Base-by-base conservation (phyloP, 306 rosid species). In the Sindora glabra region DNA sequence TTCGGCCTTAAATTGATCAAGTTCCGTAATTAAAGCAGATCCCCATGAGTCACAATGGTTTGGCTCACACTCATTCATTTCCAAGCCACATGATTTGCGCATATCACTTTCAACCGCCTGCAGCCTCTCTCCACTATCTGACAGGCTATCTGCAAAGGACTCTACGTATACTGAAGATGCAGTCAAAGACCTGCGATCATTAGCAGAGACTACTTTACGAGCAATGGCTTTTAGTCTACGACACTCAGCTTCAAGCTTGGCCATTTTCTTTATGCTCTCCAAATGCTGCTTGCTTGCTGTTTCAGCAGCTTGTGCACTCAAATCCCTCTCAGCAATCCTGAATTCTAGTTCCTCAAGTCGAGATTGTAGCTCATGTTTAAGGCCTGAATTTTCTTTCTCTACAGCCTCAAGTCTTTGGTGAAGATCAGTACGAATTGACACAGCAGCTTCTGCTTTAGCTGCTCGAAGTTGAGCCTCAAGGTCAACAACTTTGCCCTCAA, bases 161-260 rank as follows among this genome's bases (percentile, higher is more conserved):
- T 83, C 86, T 2, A 62, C 69, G 46, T 68, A 74, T 57, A 70
- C 48, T 11, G 83, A 81, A 57, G 89, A 82, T 0, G 81, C 68
- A 18, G 77, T 58, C 63, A 73, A 15, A 2, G 76, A 74, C 72
- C 70, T 76, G 36, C 49, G 74, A 67, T 69, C 75, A 56, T 77
- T 70, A 48, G 47, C 33, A 5, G 63, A 66, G 39, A 36, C 65
- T 59, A 76, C 62, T 76, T 73, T 89, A 30, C 77, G 81, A 41
- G 81, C 65, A 18, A 58, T 60, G 64, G 77, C 74, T 33, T 74
- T 85, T 58, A 85, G 72, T 60, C 77, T 78, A n/a, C 86, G 79
- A 67, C 86, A 82, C 73, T 89, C 94, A 10, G 86, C 81, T 79
- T 89, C 90, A 42, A 89, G 90, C 81, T 80, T 89, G 45, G 87